phyloP scores from a whole-genome alignment of 805 yeast species.

The Nakazawaea wickerhamii region DNA sequence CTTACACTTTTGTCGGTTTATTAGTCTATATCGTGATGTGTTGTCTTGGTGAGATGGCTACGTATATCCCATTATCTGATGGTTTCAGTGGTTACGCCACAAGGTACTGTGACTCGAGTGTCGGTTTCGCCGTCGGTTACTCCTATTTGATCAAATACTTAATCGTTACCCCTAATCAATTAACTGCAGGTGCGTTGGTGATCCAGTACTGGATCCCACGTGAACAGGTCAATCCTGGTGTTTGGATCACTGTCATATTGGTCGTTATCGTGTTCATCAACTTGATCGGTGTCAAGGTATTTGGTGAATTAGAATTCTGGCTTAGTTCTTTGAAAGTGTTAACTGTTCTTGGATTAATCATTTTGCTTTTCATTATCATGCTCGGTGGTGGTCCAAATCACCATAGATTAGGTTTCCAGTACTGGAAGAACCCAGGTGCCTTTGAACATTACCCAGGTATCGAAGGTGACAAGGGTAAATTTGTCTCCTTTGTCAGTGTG shows the following conservation, averaged over 20 bases:
- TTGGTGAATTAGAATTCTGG: constrained; percentile 50
- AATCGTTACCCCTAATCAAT: constrained; percentile 50
- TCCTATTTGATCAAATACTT: constrained; percentile 47
- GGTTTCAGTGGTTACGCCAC: constrained; percentile 52
- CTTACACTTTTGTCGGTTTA: constrained; percentile 67
- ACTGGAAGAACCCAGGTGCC: constrained; percentile 41
- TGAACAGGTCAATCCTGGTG: constrained; percentile 46
- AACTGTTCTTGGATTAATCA: constrained; percentile 61
- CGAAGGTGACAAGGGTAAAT: constrained; percentile 38
- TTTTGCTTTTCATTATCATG: constrained; percentile 58
- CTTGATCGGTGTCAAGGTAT: constrained; percentile 42
- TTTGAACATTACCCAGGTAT: constrained; percentile 40
- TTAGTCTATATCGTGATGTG: constrained; percentile 62
- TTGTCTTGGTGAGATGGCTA: constrained; percentile 52
- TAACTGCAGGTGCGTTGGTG: constrained; percentile 51
- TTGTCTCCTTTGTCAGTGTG: constrained; percentile 48
- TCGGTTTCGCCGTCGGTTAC: constrained; percentile 55
- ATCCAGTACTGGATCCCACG: constrained; percentile 45
- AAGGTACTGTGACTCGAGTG: constrained; percentile 46
- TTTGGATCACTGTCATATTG: constrained; percentile 42
- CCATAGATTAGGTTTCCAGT: constrained; percentile 47
- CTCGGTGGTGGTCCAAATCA: constrained; percentile 76
- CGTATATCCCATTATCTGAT: constrained; percentile 48
- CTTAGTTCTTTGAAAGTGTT: constrained; percentile 59
- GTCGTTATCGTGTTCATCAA: constrained; percentile 36